A percentile compares a stretch with the other conserved stretches of the same genome.
Conservation (phyloP, 176 grass and related monocot species). For the Coix lacrymajobi region DNA sequence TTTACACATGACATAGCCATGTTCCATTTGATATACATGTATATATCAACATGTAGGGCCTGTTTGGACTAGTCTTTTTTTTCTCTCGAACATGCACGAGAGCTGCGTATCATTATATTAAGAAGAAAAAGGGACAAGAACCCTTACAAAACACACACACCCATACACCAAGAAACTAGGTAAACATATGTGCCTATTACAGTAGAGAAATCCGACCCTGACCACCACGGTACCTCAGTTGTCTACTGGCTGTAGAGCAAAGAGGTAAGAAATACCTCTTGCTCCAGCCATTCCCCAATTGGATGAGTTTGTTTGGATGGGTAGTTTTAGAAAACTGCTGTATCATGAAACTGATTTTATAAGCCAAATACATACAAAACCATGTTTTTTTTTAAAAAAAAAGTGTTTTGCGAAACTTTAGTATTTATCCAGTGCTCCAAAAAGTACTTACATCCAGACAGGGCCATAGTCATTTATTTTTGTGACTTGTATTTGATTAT, state of each 20-base stretch:
- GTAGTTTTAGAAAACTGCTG: not conserved
- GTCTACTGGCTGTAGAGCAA: too few species aligned
- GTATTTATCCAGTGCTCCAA: not conserved
- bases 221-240: too few species aligned
- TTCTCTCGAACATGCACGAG: too few species aligned
- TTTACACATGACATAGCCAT: not conserved
- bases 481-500: conserved; percentile 4
- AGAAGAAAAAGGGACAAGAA: too few species aligned
- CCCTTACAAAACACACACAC: too few species aligned
- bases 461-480: not conserved
- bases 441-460: not conserved
- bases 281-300: too few species aligned
- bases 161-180: too few species aligned
- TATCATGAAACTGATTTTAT: not conserved
- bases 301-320: not conserved
- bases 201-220: too few species aligned
- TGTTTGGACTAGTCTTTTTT: not conserved
- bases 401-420: not conserved
- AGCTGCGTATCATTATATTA: too few species aligned
- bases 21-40: not conserved
- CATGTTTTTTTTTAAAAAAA: not conserved
- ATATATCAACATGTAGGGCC: not conserved
- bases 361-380: not conserved
- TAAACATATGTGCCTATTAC: too few species aligned
- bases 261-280: too few species aligned